Conservation (phyloP, 2,329 filamentous ascomycete genomes). For the Fusarium sarcochroum region DNA sequence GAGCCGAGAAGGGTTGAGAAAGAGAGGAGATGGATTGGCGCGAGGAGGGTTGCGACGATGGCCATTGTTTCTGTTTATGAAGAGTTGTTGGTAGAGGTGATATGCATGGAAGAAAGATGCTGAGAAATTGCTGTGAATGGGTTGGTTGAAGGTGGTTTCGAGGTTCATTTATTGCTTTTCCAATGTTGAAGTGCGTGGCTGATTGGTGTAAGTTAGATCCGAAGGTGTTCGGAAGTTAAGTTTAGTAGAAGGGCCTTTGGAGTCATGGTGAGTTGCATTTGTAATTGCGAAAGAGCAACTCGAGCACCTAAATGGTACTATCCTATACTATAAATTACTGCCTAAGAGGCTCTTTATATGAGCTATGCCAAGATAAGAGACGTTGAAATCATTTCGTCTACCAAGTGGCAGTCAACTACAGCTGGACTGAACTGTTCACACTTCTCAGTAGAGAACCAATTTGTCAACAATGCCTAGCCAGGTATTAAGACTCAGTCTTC, state of each 20-base stretch:
- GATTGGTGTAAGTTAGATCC: conserved; percentile 36
- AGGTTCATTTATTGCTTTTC: conserved; percentile 19
- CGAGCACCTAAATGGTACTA: rapidly evolving
- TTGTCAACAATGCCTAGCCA: too few species aligned
- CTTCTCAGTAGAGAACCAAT: too few species aligned
- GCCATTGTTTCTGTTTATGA: conserved; percentile 24
- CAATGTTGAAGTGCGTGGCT: neutral
- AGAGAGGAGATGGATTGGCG: conserved; percentile 55
- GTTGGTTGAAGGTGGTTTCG: neutral
- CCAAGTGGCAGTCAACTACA: too few species aligned
- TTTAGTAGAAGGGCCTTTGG: neutral
- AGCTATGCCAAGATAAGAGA: too few species aligned
- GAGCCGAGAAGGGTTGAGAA: conserved; percentile 58
- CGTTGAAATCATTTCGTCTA: too few species aligned
- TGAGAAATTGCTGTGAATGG: neutral
- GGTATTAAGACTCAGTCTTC: too few species aligned
- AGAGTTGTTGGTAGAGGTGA: neutral
- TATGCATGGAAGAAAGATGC: neutral
- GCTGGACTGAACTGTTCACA: too few species aligned
- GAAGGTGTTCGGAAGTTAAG: conserved; percentile 44
- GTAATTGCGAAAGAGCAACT: neutral
- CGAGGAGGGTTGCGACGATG: conserved; percentile 43
- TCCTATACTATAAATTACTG: neutral
- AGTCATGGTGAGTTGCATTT: neutral
- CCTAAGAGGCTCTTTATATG: too few species aligned